phyloP scores from a whole-genome alignment of 148 eudicot species.

The Camellia japonica region DNA sequence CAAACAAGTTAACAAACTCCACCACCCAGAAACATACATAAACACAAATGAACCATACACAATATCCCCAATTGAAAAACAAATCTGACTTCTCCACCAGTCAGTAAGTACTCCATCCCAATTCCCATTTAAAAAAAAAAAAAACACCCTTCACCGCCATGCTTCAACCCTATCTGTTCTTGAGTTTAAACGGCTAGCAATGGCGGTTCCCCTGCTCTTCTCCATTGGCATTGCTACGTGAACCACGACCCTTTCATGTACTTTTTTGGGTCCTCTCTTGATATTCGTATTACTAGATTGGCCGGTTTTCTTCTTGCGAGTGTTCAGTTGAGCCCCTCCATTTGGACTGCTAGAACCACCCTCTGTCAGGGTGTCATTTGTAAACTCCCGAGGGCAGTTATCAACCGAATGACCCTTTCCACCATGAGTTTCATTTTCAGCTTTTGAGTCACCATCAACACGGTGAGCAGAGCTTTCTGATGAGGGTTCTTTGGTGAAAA shows the following conservation, averaged over 20 bases:
- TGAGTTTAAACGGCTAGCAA: conserved; percentile 37
- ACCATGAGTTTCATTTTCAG: conserved; percentile 15
- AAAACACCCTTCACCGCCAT: conserved; percentile 39
- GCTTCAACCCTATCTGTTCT: conserved; percentile 53
- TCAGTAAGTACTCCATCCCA: not conserved
- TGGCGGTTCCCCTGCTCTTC: conserved; percentile 34
- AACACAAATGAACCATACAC: conserved; percentile 2
- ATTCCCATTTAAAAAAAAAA: not conserved
- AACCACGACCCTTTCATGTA: conserved; percentile 5
- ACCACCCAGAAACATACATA: not conserved
- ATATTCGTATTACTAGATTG: conserved; percentile 30
- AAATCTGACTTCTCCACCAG: conserved; percentile 1
- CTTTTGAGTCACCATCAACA: not conserved
- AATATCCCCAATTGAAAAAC: not conserved
- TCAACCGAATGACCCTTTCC: conserved; percentile 25
- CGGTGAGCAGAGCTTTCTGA: conserved; percentile 14
- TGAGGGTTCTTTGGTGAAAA: conserved; percentile 20
- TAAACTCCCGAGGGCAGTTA: not conserved
- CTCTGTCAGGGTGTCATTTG: not conserved
- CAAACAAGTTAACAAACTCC: not conserved
- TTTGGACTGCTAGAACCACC: conserved; percentile 8
- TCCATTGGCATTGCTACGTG: conserved; percentile 16
- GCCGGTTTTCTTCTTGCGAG: conserved; percentile 28
- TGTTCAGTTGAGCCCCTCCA: conserved; percentile 22
- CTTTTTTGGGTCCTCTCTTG: conserved; percentile 33